Base-by-base conservation (phyloP, 176 grass and related monocot species). In the Thinopyrum elongatum region DNA sequence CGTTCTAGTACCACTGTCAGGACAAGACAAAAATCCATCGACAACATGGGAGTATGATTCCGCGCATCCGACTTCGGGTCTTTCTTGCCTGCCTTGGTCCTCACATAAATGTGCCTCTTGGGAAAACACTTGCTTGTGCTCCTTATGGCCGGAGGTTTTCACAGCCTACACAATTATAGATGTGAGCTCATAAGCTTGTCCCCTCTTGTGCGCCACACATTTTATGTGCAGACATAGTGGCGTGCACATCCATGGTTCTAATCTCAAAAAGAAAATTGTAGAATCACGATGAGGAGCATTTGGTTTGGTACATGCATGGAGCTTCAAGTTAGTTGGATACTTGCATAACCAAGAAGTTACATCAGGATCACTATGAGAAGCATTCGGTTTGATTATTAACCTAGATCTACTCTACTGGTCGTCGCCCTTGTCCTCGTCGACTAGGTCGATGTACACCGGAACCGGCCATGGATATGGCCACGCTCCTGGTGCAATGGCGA, bases 341-440 rank as follows among this genome's bases (percentile, higher is more conserved):
- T 57, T 33, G n/a, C 76, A 75, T 78, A 73, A 73, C 34, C 26
- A 65, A 66, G 7, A 39, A 81, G 15, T 87, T 82, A 30, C 25
- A 22, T 79, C 77, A 38, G 28, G 69, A 58, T 58, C 53, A 58
- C 53, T 22, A 58, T 58, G 53, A 58, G 53, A 58, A 58, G 19
- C 53, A 58, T 58, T 9, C 7, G 19, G 53, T 58, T 58, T 58
- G 53, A 9, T 58, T 58, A 58, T 49, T 49, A 49, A 49, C 47
- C 47, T 51, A 51, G 47, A 51, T 51, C 47, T 51, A 51, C 47
- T 17, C 5, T 51, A 51, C 47, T 51, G 15, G 47, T 51, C 15
- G 47, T 51, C 47, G 4, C 13, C 13, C 15, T 51, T 16, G 15
- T 51, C 14, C 47, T 51, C 47, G 47, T 51, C 47, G 15, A 51